A percentile compares a stretch with the other conserved stretches of the same genome.
Conservation (phyloP, 495 filamentous ascomycete genomes). For the Trypethelium eluteriae region DNA sequence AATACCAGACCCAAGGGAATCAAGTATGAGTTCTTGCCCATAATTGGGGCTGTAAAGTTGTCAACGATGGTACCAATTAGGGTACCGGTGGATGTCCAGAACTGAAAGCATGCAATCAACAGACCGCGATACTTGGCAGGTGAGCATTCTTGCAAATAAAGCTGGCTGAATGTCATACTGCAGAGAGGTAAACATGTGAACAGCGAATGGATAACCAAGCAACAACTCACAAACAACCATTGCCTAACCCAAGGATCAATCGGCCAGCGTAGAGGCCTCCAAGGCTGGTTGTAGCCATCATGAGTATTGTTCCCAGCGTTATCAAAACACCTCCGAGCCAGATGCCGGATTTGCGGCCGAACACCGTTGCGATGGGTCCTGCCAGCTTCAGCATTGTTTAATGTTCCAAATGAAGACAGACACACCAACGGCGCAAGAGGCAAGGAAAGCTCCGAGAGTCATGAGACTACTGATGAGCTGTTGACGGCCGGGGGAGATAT, state of each 20-base stretch:
- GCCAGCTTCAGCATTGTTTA: conserved; percentile 13
- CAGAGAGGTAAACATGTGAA: conserved; percentile 43
- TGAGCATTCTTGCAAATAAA: conserved; percentile 50
- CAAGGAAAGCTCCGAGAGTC: conserved; percentile 54
- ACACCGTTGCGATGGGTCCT: conserved; percentile 39
- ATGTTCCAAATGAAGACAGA: conserved; percentile 13
- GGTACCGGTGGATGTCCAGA: conserved; percentile 45
- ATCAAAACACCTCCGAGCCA: conserved; percentile 46
- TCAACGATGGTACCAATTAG: conserved; percentile 57
- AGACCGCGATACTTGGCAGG: conserved; percentile 47
- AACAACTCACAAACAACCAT: conserved; percentile 3
- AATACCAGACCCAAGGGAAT: conserved; percentile 55
- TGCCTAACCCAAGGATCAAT: conserved; percentile 45
- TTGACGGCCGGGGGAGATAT: conserved; percentile 46
- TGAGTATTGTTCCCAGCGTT: conserved; percentile 46
- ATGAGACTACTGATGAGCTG: conserved; percentile 53
- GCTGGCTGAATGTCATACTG: conserved; percentile 50
- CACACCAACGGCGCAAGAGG: conserved; percentile 45
- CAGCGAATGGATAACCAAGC: conserved; percentile 8
- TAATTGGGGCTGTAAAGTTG: conserved; percentile 46
- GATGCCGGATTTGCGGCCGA: conserved; percentile 44
- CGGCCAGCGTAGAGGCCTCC: conserved; percentile 50
- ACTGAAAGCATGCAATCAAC: conserved; percentile 45
- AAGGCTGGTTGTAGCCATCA: conserved; percentile 49
- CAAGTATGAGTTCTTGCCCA: conserved; percentile 44